Percentiles rank a stretch among this genome's conserved stretches.
phyloP scores from a whole-genome alignment of 305 asterid genomes.

The Fraxinus sp. region DNA sequence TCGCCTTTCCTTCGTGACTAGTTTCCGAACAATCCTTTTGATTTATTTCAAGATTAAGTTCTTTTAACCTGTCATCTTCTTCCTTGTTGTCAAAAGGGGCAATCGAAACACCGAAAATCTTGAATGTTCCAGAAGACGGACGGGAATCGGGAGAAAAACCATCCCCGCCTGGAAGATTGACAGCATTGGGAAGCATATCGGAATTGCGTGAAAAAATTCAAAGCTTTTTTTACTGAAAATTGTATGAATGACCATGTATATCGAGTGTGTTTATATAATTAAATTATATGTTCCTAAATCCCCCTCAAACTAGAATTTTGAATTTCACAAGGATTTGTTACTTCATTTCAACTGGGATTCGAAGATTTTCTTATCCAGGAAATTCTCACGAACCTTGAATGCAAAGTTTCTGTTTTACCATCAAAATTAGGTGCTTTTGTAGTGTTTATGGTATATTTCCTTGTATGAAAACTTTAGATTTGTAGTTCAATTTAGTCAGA shows the following conservation, averaged over 20 bases:
- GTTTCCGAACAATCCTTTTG: neutral
- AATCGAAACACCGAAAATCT: neutral
- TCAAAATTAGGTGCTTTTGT: neutral
- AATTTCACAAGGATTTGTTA: neutral
- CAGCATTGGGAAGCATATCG: neutral
- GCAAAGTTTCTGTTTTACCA: neutral
- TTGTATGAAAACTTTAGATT: neutral
- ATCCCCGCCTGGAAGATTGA: neutral
- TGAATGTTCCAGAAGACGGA: neutral
- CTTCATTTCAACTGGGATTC: neutral
- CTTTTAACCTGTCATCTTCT: neutral
- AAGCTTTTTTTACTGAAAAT: neutral
- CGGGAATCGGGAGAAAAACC: neutral
- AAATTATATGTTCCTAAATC: neutral
- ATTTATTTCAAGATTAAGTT: neutral
- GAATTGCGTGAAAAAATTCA: neutral
- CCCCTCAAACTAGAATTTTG: neutral
- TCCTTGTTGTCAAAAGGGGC: neutral
- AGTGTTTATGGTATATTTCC: neutral
- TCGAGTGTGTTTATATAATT: no score
- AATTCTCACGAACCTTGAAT: neutral
- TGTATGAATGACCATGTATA: neutral
- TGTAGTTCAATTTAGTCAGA: neutral
- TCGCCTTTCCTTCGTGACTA: neutral
- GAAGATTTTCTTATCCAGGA: neutral